Base-by-base conservation (phyloP, 495 filamentous ascomycete species). In the Acidiella bohemica region DNA sequence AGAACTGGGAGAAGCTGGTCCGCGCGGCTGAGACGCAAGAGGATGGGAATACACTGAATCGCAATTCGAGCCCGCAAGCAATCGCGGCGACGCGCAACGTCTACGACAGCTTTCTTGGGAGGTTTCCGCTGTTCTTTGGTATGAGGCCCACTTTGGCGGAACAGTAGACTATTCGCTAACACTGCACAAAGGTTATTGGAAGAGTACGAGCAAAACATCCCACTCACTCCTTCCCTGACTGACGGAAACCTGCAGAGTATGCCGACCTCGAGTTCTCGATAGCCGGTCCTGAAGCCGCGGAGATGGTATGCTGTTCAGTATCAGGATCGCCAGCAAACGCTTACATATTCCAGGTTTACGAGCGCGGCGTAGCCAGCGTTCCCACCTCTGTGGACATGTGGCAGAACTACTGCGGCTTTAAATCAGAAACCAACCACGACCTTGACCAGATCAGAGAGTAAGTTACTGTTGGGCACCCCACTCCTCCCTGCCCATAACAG, bases 371-470 rank as follows among this genome's bases (percentile, higher is more conserved):
- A 44, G 87, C 90, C 2, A 92, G 86, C 57, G 86, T 96, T 55
- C 77, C 80, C 6, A 84, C 79, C 42, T 95, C 86, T 2, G 87
- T 95, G 45, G 90, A 96, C 53, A 70, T 96, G 24, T 99, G 90
- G 90, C 80, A 84, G 27, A 86, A 88, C 49, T 99, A 95, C 66
- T 96, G 88, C 67, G 69, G 73, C 47, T 96, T 96, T 73, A 99
- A 99, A 60, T 82, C 85, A 59, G 85, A 95, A 49, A 96, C 92
- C 33, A 88, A 80, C 51, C 90, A 99, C 67, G 85, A 92, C 51
- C 68, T 81, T 42, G 82, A 93, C 54, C 72, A 88, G 59, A 93
- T 95, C 66, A 80, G 92, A 94, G 90, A 96, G 90, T 97, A 93
- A 95, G 90, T 96, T 65, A n/a, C n/a, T 55, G 62, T 53, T 62